phyloP scores from a whole-genome alignment of 148 eudicot species.

The Cornus controversa region DNA sequence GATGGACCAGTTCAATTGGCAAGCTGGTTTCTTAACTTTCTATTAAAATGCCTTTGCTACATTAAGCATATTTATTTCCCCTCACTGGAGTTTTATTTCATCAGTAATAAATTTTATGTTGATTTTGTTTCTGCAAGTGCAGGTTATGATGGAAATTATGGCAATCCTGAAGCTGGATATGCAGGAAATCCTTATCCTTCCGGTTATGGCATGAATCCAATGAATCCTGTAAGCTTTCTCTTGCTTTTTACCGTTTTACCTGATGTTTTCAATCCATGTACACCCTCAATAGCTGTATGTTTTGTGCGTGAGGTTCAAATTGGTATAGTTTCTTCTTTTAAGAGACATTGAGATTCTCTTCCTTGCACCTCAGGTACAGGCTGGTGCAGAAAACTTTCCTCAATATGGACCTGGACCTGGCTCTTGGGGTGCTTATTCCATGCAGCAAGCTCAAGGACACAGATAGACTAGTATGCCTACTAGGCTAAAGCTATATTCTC shows the following conservation, averaged over 20 bases:
- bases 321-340: not conserved
- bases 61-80: too few species aligned
- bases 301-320: not conserved
- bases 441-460: constrained; percentile 78
- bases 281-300: not conserved
- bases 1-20: too few species aligned
- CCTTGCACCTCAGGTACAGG: constrained; percentile 38
- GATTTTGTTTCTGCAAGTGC: constrained; percentile 29
- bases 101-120: not conserved
- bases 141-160: constrained; percentile 64
- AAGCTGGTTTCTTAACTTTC: too few species aligned
- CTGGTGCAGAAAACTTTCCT: constrained; percentile 72
- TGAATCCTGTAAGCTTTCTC: constrained; percentile 38
- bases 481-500: constrained; percentile 25
- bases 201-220: constrained; percentile 60
- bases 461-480: constrained; percentile 43
- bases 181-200: constrained; percentile 64
- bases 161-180: constrained; percentile 69
- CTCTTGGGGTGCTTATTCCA: constrained; percentile 73
- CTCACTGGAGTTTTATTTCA: too few species aligned
- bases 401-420: constrained; percentile 80
- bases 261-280: not conserved
- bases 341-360: not conserved
- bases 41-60: too few species aligned
- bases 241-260: not conserved